phyloP scores from a whole-genome alignment of 2,329 filamentous ascomycete genomes.

The Lasiodiplodia theobromae region DNA sequence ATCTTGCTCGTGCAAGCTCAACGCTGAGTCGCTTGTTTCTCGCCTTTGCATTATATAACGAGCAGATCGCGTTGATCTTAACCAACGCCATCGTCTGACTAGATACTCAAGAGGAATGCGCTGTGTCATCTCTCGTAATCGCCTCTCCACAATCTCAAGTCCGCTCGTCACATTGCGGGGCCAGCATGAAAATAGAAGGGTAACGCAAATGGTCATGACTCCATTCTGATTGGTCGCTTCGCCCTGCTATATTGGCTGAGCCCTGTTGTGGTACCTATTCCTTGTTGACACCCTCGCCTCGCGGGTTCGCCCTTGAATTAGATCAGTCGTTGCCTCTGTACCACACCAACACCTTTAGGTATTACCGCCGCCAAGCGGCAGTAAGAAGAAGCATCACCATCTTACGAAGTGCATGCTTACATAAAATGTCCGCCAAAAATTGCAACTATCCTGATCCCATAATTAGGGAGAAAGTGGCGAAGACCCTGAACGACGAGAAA shows the following conservation, averaged over 20 bases:
- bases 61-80: constrained; percentile 16
- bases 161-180: background rate
- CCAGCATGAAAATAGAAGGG: background rate
- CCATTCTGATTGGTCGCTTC: background rate
- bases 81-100: background rate
- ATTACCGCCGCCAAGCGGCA: too few relatives aligned
- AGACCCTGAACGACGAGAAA: background rate
- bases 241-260: background rate
- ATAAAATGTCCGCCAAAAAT: background rate
- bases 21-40: constrained; percentile 14
- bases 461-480: background rate
- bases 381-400: background rate
- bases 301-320: background rate
- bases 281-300: background rate
- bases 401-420: background rate
- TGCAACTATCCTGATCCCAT: background rate
- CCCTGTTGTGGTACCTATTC: background rate
- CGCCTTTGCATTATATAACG: background rate
- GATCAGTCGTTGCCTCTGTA: too few relatives aligned
- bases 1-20: constrained; percentile 8
- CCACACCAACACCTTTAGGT: too few relatives aligned
- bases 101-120: background rate
- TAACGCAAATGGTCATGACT: background rate
- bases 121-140: background rate
- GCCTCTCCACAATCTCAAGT: background rate